Evolutionary conservation across 139 green algal species (phyloP), one percentile per base, ranked within the genome.

Genomic region (Auxenochlorella pyrenoidosa): DNA sequence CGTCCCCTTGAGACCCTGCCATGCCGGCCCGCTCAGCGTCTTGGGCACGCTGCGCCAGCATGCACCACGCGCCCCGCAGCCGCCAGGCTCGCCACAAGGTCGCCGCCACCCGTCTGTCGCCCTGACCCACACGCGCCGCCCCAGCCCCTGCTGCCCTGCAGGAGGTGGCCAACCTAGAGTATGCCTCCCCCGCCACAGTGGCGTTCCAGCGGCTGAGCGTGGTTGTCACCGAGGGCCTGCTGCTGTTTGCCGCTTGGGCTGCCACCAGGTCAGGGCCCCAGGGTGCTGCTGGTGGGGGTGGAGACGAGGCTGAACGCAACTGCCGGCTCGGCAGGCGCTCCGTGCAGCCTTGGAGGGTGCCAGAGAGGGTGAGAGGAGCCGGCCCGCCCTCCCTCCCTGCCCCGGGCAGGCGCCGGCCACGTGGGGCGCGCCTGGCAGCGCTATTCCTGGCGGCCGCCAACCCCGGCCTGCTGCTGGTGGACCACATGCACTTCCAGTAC

Each of bases 401-500:
- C 36, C 36, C 10, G 66, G 34, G 12, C 73, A 82, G 71, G 54
- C 54, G 22, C 0, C 63, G 65, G 36, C 58, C 76, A 21, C 68
- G 41, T 1, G 43, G 47, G 40, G 28, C 34, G 82, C 82, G 82
- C 71, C 44, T 82, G 30, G 73, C 63, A 16, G 86, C 83, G 30
- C 75, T 92, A 77, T 88, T 96, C 89, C 77, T 89, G 84, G 84
- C 97, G 15, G 75, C 91, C 0, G 75, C 75, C 30, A 94, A 95
- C 83, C 93, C 95, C 2, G 97, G 94, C 0, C 93, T 99, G 51
- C 83, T 99, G 22, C 92, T 99, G 83, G 96, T 99, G 78, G 97
- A 99, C 89, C 96, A 99, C 93, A 93, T 99, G 32, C 97, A 99
- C 89, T 99, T 99, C 84, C 97, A 99, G 92, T 99, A 99, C 94